A percentile compares a stretch with the other conserved stretches of the same genome.
Evolutionary conservation across 2,329 filamentous ascomycete species (phyloP).

Genomic region (Aschersonia sp.): DNA sequence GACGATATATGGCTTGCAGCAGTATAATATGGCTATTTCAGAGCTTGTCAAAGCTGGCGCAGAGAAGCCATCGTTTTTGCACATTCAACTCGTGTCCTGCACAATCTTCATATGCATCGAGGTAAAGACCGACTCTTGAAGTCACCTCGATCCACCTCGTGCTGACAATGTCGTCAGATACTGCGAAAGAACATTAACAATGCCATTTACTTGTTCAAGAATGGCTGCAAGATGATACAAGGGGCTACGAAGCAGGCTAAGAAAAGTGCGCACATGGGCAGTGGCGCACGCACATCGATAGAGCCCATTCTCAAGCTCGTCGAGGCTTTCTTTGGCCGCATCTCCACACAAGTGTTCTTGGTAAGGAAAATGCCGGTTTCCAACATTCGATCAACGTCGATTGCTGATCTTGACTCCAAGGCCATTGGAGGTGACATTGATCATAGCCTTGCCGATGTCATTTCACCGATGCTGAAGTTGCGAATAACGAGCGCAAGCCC

Average conservation of each 20-base stretch:
- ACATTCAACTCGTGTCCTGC: conserved; percentile 4
- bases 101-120: conserved; percentile 5
- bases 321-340: conserved; percentile 3
- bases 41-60: conserved; percentile 1
- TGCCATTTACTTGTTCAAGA: conserved; percentile 2
- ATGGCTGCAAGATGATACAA: conserved; percentile 2
- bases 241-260: not conserved
- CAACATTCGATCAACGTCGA: not conserved
- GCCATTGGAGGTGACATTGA: conserved; percentile 2
- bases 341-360: conserved; percentile 3
- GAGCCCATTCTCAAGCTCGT: conserved; percentile 1
- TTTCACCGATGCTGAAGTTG: conserved; percentile 1
- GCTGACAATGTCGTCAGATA: not conserved
- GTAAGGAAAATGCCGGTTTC: not conserved
- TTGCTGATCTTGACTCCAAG: not conserved
- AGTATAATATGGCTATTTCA: conserved; percentile 3
- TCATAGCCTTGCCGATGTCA: conserved; percentile 2
- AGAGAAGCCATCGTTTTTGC: not conserved
- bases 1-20: conserved; percentile 1
- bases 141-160: not conserved
- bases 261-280: not conserved
- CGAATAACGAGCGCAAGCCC: not conserved
- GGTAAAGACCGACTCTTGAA: not conserved
- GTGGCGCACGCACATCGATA: not conserved
- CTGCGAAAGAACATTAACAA: conserved; percentile 1